phyloP scores from a whole-genome alignment of 768 basidiomycete genomes.

The Calocybe indica region DNA sequence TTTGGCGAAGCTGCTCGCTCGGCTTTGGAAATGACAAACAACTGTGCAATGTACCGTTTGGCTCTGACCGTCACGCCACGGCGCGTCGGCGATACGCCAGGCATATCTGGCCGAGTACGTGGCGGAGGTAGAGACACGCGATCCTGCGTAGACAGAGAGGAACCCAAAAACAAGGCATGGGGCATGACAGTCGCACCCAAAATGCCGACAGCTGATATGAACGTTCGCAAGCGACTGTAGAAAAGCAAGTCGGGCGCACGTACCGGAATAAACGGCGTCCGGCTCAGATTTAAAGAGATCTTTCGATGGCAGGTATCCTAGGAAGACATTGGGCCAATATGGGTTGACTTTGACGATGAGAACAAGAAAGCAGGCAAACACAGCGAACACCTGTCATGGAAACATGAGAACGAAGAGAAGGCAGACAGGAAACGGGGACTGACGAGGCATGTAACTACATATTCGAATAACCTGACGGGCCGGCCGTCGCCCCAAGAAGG shows the following conservation, averaged over 20 bases:
- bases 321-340: slow-evolving; percentile 60
- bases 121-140: slow-evolving; percentile 21
- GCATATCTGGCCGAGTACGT: slow-evolving; percentile 6
- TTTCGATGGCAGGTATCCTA: slow-evolving; percentile 62
- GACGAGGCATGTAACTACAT: slow-evolving; percentile 47
- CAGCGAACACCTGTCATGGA: slow-evolving; percentile 40
- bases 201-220: slow-evolving; percentile 45
- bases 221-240: neutral
- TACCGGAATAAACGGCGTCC: slow-evolving; percentile 49
- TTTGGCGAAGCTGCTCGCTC: slow-evolving; percentile 23
- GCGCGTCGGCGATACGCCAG: slow-evolving; percentile 1
- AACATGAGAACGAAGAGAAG: slow-evolving; percentile 9
- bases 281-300: slow-evolving; percentile 39
- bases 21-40: slow-evolving; percentile 25
- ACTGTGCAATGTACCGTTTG: slow-evolving; percentile 7
- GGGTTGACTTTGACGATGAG: slow-evolving; percentile 61
- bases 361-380: slow-evolving; percentile 62
- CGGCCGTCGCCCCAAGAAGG: slow-evolving; percentile 44
- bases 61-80: slow-evolving; percentile 6
- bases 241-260: slow-evolving; percentile 8
- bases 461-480: slow-evolving; percentile 56
- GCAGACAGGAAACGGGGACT: slow-evolving; percentile 19
- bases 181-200: slow-evolving; percentile 79
- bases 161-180: slow-evolving; percentile 44
- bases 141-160: slow-evolving; percentile 28